These are phyloP conservation scores for Phytophthora citrophthora DNA, from an alignment of 352 stramenopile genomes.

Conservation along the genomic window DNA sequence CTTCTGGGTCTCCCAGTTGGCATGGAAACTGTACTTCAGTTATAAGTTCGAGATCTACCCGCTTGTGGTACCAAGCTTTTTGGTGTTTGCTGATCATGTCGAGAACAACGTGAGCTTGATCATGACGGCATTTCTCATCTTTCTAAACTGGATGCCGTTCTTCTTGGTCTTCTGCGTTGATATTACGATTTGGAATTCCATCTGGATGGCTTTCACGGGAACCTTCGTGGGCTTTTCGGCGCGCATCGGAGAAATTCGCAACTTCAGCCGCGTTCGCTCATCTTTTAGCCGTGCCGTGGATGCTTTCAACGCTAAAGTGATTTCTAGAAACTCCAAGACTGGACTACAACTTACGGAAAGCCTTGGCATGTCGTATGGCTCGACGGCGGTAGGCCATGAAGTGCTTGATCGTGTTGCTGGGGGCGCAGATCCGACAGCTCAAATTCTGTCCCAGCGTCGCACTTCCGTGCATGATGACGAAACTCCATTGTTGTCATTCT, in stretches of 20 bases:
- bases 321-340: conserved; percentile 79
- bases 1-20: conserved; percentile 95
- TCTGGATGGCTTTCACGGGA: conserved; percentile 97
- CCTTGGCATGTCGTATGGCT: conserved; percentile 52
- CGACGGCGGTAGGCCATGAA: conserved; percentile 56
- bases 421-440: conserved; percentile 34
- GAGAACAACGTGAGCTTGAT: conserved; percentile 87
- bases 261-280: conserved; percentile 87
- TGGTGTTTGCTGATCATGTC: conserved; percentile 97
- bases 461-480: conserved; percentile 62
- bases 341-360: conserved; percentile 59
- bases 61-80: conserved; percentile 94
- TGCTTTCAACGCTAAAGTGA: conserved; percentile 88
- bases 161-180: conserved; percentile 99
- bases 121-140: conserved; percentile 90
- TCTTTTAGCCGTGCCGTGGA: conserved; percentile 89
- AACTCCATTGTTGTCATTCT: conserved; percentile 87
- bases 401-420: conserved; percentile 63
- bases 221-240: conserved; percentile 97
- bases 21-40: conserved; percentile 98
- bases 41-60: conserved; percentile 98
- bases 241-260: conserved; percentile 96
- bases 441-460: conserved; percentile 36
- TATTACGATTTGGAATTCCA: conserved; percentile 98
- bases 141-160: conserved; percentile 96